Base-by-base conservation (phyloP, 345 rosid species). In the Eucalyptus marginata region DNA sequence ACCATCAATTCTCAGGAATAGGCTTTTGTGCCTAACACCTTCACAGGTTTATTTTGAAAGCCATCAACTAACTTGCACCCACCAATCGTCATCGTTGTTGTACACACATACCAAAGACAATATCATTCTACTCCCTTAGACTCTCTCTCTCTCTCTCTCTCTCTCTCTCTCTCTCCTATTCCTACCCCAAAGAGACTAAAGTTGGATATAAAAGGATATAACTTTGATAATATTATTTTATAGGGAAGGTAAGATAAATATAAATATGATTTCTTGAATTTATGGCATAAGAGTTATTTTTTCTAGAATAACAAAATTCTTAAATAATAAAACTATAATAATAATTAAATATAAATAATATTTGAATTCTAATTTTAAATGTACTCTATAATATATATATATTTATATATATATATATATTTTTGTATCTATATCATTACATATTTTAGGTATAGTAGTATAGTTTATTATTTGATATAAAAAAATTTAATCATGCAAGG, bases 1-100 rank as follows among this genome's bases (percentile, higher is more conserved):
- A 31, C 43, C 43, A 31, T 31, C 1, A 8, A 31, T 1, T 66
- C 12, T 68, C 18, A 68, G 4, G 80, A 68, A 15, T 33, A 17
- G 24, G 43, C 43, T 33, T 36, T 68, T 68, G 36, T 16, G 43
- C 43, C 22, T 7, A 31, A 33, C 24, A 33, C 7, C 20, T 68
- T 31, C 43, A 31, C 7, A 3, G 7, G 12, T 68, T 68, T 16
- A 68, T 16, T 33, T 68, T 68, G 80, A 31, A 31, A 33, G 80
- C 80, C 12, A 9, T 68, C 44, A 9, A 66, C 22, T 68, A 7
- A 9, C 76, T 17, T 64, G 20, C 40, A 64, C 76, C 20, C 40
- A 14, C 33, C 4, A 62, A 5, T 7, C 17, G 2, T 6, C 0
- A 20, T 9, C 6, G 0, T 2, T 14, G 1, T n/a, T 31, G 20